A percentile compares a stretch with the other conserved stretches of the same genome.
These are phyloP conservation scores for Pythium phragmiticola DNA, from an alignment of 352 stramenopile species.

Conservation along the genomic window DNA sequence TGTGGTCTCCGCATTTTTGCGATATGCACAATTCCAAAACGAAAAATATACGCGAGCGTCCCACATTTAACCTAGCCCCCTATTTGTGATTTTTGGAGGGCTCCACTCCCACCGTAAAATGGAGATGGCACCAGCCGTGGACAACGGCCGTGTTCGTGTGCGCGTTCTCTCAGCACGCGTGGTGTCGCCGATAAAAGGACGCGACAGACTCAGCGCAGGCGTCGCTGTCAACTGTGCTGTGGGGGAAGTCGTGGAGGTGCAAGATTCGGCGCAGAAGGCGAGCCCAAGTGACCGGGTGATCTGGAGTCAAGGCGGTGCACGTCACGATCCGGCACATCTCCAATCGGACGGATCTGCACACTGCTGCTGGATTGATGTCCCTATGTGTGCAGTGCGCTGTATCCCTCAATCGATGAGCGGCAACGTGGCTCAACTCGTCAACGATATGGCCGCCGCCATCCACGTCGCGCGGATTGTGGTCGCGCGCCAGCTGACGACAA, in stretches of 20 bases:
- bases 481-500: not conserved
- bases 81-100: not conserved
- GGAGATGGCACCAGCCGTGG: no score
- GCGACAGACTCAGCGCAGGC: not conserved
- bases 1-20: not conserved
- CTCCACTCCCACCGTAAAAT: not conserved
- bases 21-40: no score
- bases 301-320: slow-evolving; percentile 16
- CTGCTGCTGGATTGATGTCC: not conserved
- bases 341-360: slow-evolving; percentile 1
- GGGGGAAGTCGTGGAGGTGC: slow-evolving; percentile 2
- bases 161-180: slow-evolving; percentile 1
- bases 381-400: not conserved
- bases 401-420: slow-evolving; percentile 1
- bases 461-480: slow-evolving; percentile 7
- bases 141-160: not conserved
- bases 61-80: no score
- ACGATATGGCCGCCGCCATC: slow-evolving; percentile 20
- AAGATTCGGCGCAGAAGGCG: not conserved
- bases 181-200: not conserved
- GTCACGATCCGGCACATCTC: not conserved
- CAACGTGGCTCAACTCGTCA: slow-evolving; percentile 1
- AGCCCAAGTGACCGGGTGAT: not conserved
- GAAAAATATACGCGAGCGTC: no score
- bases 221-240: slow-evolving; percentile 6